These are phyloP conservation scores for Trichoderma virens DNA, from an alignment of 495 filamentous ascomycete species.

Conservation along the genomic window DNA sequence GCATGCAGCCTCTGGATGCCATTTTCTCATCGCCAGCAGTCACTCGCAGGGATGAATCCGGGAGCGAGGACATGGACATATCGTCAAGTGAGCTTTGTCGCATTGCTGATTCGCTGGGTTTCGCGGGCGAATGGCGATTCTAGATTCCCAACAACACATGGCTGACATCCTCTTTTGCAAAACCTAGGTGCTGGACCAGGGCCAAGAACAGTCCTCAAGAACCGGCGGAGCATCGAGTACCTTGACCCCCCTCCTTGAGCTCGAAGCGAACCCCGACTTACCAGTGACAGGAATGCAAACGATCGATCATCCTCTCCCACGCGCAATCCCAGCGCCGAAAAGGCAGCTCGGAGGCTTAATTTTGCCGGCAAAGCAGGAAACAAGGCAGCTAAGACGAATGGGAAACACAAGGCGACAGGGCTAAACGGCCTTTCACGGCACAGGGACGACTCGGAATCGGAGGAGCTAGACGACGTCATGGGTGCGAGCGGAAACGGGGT, in stretches of 20 bases:
- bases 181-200: constrained; percentile 10
- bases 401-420: neutral
- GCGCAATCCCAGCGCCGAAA: constrained; percentile 22
- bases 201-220: constrained; percentile 10
- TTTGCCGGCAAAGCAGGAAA: constrained; percentile 8
- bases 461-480: constrained; percentile 3
- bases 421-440: neutral
- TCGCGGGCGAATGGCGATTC: neutral
- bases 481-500: neutral
- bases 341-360: constrained; percentile 9
- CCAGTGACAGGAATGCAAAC: constrained; percentile 42
- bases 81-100: neutral
- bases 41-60: constrained; percentile 26
- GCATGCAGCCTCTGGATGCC: constrained; percentile 74
- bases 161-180: neutral
- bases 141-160: neutral
- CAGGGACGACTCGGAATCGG: neutral
- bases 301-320: constrained; percentile 37
- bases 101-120: neutral
- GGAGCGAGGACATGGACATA: constrained; percentile 14
- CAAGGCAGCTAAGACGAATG: constrained; percentile 6
- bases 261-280: constrained; percentile 47
- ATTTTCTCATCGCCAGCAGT: constrained; percentile 79
- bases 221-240: constrained; percentile 1
- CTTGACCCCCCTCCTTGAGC: neutral